Evolutionary conservation across 495 filamentous ascomycete genomes (phyloP).

Genomic region (Achaetomiella virescens): DNA sequence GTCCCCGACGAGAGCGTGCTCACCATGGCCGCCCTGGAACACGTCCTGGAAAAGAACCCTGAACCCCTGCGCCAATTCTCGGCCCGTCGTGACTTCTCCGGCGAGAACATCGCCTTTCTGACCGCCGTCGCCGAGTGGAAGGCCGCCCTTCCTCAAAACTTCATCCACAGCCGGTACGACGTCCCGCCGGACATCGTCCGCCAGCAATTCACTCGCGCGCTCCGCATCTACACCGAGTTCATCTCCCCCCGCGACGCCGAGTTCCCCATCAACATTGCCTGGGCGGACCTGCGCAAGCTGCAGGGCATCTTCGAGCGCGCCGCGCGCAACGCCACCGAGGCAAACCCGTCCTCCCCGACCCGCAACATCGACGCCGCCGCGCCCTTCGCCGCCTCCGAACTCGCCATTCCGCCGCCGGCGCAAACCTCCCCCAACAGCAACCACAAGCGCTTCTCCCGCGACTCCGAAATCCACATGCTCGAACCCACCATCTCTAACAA

Average conservation of each 20-base stretch:
- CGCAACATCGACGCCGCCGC: slow-evolving; percentile 9
- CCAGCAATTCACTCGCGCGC: slow-evolving; percentile 45
- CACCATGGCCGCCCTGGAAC: slow-evolving; percentile 55
- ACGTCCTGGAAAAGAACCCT: slow-evolving; percentile 50
- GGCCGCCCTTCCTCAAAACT: slow-evolving; percentile 17
- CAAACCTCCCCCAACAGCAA: background rate
- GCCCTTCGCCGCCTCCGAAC: slow-evolving; percentile 19
- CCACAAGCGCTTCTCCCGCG: slow-evolving; percentile 2
- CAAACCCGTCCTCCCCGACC: background rate
- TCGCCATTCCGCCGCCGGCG: background rate
- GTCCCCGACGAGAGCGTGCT: slow-evolving; percentile 38
- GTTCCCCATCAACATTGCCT: slow-evolving; percentile 58
- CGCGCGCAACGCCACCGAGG: slow-evolving; percentile 17
- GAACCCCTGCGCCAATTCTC: slow-evolving; percentile 53
- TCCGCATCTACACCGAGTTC: slow-evolving; percentile 54
- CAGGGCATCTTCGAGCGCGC: slow-evolving; percentile 30
- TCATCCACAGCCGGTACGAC: slow-evolving; percentile 18
- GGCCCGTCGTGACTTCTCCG: slow-evolving; percentile 57
- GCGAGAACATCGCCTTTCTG: slow-evolving; percentile 64
- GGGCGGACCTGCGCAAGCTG: slow-evolving; percentile 25
- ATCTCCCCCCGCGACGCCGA: slow-evolving; percentile 50
- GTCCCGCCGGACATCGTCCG: slow-evolving; percentile 21
- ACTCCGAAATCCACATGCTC: slow-evolving; percentile 19
- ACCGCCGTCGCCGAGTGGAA: slow-evolving; percentile 53
- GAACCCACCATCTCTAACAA: background rate